Base-by-base conservation (phyloP, 2,329 filamentous ascomycete species). In the Pseudogymnoascus sp. region DNA sequence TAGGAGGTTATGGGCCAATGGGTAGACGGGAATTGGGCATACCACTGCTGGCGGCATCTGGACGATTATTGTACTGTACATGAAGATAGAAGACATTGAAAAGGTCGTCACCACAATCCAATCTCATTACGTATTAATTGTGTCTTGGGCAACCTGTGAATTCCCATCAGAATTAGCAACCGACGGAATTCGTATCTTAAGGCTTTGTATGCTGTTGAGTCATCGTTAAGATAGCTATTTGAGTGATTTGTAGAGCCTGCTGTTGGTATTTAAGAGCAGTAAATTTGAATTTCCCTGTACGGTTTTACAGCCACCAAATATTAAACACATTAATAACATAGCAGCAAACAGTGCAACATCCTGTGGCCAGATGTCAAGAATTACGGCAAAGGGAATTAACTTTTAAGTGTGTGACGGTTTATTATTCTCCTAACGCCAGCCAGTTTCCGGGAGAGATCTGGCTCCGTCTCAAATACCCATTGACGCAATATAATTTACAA, bases 1-100 rank as follows among this genome's bases (percentile, higher is more conserved):
- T 85, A 81, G 72, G 27, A 27, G 33, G 12, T 35, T 5, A 41
- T 55, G 6, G 15, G 29, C 48, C 48, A 55, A 55, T 13, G n/a
- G 29, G 29, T 55, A 55, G n/a, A 35, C 29, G 48, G 48, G 48
- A 10, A 55, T 8, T 55, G 48, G 48, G 10, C 29, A 33, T 55
- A 55, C 10, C 15, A 35, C 27, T 35, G 9, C 9, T 55, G 29
- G 48, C 29, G 48, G 29, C 48, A 55, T 35, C 48, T 35, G 48
- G 48, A 55, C 29, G 9, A 55, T 55, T 55, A 58, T 42, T 41
- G 58, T 55, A 41, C 60, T 63, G 42, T 59, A 61, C 21, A 61
- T 41, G 35, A 36, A 38, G 63, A 66, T 68, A 27, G 66, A 63
- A 17, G 25, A 31, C 35, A 68, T 65, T 55, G 65, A 67, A 38